Conservation (phyloP, 495 filamentous ascomycete genomes). For the Neurospora terricola region DNA sequence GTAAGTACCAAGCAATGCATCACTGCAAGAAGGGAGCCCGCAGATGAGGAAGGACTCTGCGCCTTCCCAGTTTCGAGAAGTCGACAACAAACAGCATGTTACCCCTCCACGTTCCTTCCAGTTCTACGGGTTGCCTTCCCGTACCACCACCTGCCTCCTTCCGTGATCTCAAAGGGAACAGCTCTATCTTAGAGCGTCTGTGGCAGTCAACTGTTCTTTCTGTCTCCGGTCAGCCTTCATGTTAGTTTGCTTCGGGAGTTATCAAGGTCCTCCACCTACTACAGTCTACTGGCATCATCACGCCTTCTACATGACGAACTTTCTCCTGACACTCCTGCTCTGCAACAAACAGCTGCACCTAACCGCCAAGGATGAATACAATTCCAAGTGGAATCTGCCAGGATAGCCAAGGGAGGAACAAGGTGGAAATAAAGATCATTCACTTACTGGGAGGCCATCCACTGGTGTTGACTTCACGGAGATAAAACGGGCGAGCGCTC, state of each 20-base stretch:
- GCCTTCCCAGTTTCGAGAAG: background rate
- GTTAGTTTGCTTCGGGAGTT: background rate
- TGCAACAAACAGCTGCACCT: background rate
- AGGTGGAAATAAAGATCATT: background rate
- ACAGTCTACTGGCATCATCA: background rate
- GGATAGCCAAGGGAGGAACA: background rate
- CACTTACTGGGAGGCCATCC: background rate
- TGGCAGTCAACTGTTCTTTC: background rate
- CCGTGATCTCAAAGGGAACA: background rate
- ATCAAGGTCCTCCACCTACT: background rate
- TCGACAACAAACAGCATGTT: background rate
- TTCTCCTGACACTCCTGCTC: background rate
- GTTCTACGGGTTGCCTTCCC: background rate
- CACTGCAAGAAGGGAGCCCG: background rate
- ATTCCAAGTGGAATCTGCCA: background rate
- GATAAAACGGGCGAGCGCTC: background rate
- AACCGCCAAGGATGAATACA: background rate
- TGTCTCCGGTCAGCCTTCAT: background rate
- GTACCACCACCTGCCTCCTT: background rate
- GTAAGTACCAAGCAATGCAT: background rate
- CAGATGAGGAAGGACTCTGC: background rate
- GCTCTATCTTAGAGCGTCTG: background rate
- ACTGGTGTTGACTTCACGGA: background rate
- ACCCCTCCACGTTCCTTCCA: background rate
- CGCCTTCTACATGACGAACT: background rate